Evolutionary conservation across 2,329 filamentous ascomycete species (phyloP), one percentile per base, ranked within the genome.

Genomic region (Aspergillus pseudonomiae): DNA sequence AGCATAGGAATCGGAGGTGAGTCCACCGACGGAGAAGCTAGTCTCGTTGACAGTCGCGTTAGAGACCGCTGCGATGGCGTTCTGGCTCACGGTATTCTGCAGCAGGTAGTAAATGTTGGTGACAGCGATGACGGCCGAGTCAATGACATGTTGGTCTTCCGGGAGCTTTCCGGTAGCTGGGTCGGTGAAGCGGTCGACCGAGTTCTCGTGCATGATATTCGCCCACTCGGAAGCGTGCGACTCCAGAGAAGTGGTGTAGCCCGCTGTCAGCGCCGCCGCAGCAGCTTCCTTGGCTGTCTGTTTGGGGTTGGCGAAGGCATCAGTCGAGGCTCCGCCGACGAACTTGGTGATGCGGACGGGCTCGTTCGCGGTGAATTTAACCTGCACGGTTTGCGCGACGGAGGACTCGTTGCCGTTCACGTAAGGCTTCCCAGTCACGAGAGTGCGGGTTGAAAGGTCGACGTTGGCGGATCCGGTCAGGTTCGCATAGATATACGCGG

Each of bases 21-120:
- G 75, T 0, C 89, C 89, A 62, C 89, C 88, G n/a, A 91, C 89
- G 2, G 87, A 80, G 56, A 91, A 86, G 67, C 88, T 90, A 72
- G 89, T 81, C 26, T 85, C 81, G 63, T 89, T 86, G 6, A 91
- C 79, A 3, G 79, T 73, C 1, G 82, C 79, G 59, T 83, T 82
- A 59, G 82, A 81, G 0, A 82, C 81, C 39, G 79, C 79, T 3
- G 76, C 75, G 39, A 87, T 77, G 1, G 86, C 85, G 69, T 88
- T 87, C 3, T 80, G 75, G 53, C 80, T 84, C 57, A 85, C 80
- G 24, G 74, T 86, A 70, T 79, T 85, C 74, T 79, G 82, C 21
- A 83, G 72, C 3, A 83, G 71, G 55, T 83, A 81, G 67, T 81
- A 84, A 2, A 75, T 78, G 63, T 82, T 84, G 3, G 77, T 75